Conservation (phyloP, 148 eudicot species). For the Cornus florida region DNA sequence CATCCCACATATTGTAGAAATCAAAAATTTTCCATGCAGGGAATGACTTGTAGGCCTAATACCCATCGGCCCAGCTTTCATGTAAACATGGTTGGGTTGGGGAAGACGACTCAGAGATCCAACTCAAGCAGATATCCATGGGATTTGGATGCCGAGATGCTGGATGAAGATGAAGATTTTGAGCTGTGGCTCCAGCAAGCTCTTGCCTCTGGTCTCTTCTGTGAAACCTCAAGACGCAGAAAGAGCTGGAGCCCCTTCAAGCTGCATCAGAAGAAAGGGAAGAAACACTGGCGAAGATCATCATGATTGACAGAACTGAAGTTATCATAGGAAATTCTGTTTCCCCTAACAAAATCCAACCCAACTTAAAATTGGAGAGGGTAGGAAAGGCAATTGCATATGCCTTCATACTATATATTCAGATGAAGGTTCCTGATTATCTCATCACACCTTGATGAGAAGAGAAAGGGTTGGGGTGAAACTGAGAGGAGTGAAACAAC, state of each 20-base stretch:
- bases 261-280: conserved; percentile 62
- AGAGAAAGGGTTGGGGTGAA: not conserved
- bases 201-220: conserved; percentile 87
- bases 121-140: conserved; percentile 86
- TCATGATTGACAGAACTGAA: conserved; percentile 33
- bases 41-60: conserved; percentile 98
- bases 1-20: not conserved
- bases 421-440: not conserved
- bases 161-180: conserved; percentile 88
- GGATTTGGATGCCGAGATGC: conserved; percentile 92
- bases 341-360: not conserved
- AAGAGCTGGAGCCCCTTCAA: conserved; percentile 97
- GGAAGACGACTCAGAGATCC: conserved; percentile 70
- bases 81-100: conserved; percentile 97
- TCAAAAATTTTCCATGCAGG: conserved; percentile 37
- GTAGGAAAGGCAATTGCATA: not conserved
- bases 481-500: not conserved
- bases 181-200: conserved; percentile 96
- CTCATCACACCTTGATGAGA: not conserved
- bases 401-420: not conserved
- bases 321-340: not conserved
- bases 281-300: conserved; percentile 73
- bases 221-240: conserved; percentile 83
- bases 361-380: not conserved
- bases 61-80: conserved; percentile 96